Evolutionary conservation across 192 early-diverging fungal genomes (phyloP), one percentile per base, ranked within the genome.

Genomic region (Phlyctochytrium arcticum): DNA sequence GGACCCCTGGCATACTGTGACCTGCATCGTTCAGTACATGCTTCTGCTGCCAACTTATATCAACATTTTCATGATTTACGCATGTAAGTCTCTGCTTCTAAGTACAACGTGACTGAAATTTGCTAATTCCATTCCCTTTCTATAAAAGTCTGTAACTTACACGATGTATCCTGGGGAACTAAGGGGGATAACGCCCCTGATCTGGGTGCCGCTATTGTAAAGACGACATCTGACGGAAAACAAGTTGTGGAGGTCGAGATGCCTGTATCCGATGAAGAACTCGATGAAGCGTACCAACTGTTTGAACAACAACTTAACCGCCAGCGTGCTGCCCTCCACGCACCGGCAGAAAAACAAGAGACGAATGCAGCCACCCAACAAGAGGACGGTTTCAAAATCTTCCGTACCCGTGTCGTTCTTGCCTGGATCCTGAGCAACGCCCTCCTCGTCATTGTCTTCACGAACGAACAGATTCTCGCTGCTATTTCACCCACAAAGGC

Each of bases 221-320:
- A 82, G 59, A 80, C 79, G 29, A 88, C 88, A 67, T 74, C 73
- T n/a, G 80, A 81, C 46, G 88, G 88, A 23, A 71, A 77, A 15
- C 77, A 79, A 23, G 77, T 85, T 19, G 88, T 86, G 0, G 83
- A 87, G 36, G 78, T 93, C n/a, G 73, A 84, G 19, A 73, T 94
- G 4, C 88, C 93, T 2, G 71, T 76, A 15, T 85, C 82, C 24
- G 74, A 84, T 42, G 82, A 87, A 8, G 91, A 94, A 69, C 70
- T 87, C 19, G 86, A 92, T 74, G 81, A 77, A 6, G 75, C 79
- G 9, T 98, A 93, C 69, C 85, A 89, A 8, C 71, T 79, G 26
- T 81, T 84, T 46, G 72, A 86, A 59, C 48, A 72, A 47, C 84
- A 86, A 42, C 75, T 94, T 61, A 64, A 58, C 72, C 37, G 71